Base-by-base conservation (phyloP, 2,329 filamentous ascomycete genomes). In the Penicillium sp. region DNA sequence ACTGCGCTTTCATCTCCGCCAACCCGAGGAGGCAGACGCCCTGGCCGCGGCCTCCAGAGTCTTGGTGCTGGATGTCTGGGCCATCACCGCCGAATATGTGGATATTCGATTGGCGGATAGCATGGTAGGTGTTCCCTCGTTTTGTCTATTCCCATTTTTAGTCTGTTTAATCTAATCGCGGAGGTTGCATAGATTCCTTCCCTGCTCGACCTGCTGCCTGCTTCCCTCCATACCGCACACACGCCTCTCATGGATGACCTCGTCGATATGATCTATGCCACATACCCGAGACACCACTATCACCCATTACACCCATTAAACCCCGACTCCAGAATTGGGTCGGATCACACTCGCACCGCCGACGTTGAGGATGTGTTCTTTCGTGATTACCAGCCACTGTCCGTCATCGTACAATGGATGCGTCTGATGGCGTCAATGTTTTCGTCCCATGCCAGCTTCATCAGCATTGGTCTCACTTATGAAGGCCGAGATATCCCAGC, bases 391-490 rank as follows among this genome's bases (percentile, higher is more conserved):
- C 94, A 97, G 66, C 91, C 92, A 1, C 78, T 95, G 18, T 85
- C 88, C 3, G 91, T 90, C 39, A 89, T 96, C 51, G 77, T 83
- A n/a, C 89, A 88, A 29, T 99, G 94, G 94, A 92, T 97, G 87
- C 86, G 85, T 42, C 81, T 97, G 32, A 82, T 97, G 60, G 84
- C 90, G 37, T 93, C 90, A 49, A 91, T 97, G 83, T 97, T 97
- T 69, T 87, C 90, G 0, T 87, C 86, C 0, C 86, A 91, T 60
- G 88, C 93, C 34, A 80, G 84, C 46, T 82, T 88, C 59, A 84
- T 88, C 57, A 88, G 77, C 51, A 84, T 97, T 29, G 94, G 94
- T n/a, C 80, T 83, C n/a, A 89, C 90, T 1, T 93, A 87, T 63
- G 90, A 97, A 74, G 91, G 90, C 4, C 88, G 91, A 49, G 88